Base-by-base conservation (phyloP, 2,329 filamentous ascomycete genomes). In the Westerdykella sp. region DNA sequence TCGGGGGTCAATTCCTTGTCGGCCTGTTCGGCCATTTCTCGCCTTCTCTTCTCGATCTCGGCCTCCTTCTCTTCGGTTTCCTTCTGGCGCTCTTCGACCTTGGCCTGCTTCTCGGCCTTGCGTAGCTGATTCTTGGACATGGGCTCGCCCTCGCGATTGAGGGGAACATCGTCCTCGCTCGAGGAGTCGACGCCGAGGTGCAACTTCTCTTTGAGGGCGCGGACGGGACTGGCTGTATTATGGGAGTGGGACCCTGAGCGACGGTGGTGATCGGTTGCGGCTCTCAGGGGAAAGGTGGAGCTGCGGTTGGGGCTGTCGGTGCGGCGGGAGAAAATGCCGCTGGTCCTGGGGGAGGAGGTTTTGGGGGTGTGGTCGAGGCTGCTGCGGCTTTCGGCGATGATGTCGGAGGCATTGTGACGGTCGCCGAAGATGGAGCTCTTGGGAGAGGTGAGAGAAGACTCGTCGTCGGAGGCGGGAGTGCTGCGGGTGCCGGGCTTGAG, bases 1-100 rank as follows among this genome's bases (percentile, higher is more conserved):
- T 81, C 79, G 2, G 74, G 66, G 0, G 79, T 79, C 60, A 83
- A 74, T 42, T 78, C 74, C 18, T 69, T 68, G 10, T 63, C 62
- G 0, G 79, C 77, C 43, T 67, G 69, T 45, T 65, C 64, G 45
- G 71, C 68, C 63, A 73, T 69, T 35, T 74, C 70, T 38, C 63
- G 71, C 63, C 65, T 74, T 60, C 67, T 71, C 59, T 58, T 73
- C 48, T 67, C 62, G 35, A 73, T 67, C 34, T 73, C 72, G 25
- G 63, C 63, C 43, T 69, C 63, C 37, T 68, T 68, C 57, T 73
- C 68, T 43, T 67, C 55, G 35, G 67, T 68, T 41, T 69, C 68
- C 53, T 69, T 68, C 46, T 61, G 62, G 41, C 70, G 68, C 50
- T 68, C 62, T 51, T 75, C 73, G 46, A 67, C 63, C 45, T 70